Percentiles rank a stretch among this genome's conserved stretches.
These are phyloP conservation scores for Furculomyces boomerangus DNA, from an alignment of 371 early-diverging fungal genomes.

Conservation along the genomic window DNA sequence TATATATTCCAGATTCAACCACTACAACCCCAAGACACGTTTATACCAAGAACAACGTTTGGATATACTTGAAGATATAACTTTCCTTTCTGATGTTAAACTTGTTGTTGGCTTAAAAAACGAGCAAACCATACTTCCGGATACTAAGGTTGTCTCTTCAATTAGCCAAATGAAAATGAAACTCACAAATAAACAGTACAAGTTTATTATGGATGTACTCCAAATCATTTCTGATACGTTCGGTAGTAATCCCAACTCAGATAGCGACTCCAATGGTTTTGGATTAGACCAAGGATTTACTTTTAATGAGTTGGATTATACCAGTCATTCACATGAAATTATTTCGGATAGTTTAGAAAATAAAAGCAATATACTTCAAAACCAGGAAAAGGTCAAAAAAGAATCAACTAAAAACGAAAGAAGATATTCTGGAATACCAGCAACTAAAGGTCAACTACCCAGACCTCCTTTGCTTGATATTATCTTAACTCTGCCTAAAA, in stretches of 20 bases:
- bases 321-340: no score
- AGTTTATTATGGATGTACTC: conserved; percentile 42
- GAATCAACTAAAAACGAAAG: no score
- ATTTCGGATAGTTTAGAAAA: no score
- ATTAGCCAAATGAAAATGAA: conserved; percentile 61
- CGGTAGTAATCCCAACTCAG: conserved; percentile 11
- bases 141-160: conserved; percentile 36
- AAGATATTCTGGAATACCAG: no score
- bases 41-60: conserved; percentile 24
- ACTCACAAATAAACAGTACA: conserved; percentile 64
- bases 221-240: conserved; percentile 38
- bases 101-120: neutral
- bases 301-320: no score
- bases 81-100: conserved; percentile 41
- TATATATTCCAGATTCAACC: conserved; percentile 22
- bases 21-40: conserved; percentile 9
- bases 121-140: conserved; percentile 20
- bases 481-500: conserved; percentile 20
- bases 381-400: no score
- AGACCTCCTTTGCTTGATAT: conserved; percentile 7
- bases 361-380: no score
- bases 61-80: conserved; percentile 68
- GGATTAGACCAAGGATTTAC: neutral
- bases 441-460: no score
- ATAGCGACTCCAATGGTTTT: neutral